Evolutionary conservation across 2,329 filamentous ascomycete genomes (phyloP).

Genomic region (Xylaria sp.): DNA sequence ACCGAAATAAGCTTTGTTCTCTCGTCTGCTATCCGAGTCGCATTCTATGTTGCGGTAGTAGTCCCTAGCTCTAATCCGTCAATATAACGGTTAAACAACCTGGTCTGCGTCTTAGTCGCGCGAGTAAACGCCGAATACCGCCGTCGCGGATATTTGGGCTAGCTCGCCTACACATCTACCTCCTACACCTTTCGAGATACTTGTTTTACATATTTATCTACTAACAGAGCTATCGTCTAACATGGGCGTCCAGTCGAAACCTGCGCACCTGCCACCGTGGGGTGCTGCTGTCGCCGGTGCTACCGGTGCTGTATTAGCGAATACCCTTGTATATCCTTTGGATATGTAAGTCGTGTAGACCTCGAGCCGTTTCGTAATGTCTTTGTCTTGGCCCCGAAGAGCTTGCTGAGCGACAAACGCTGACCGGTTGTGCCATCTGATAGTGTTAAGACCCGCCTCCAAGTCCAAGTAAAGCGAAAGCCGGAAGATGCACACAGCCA

Average conservation of each 20-base stretch:
- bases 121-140: conserved; percentile 1
- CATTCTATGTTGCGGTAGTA: conserved; percentile 25
- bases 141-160: conserved; percentile 12
- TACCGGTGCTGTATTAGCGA: conserved; percentile 90
- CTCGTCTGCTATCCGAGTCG: conserved; percentile 6
- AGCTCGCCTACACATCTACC: conserved; percentile 12
- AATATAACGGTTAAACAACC: conserved; percentile 31
- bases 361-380: conserved; percentile 25
- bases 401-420: conserved; percentile 9
- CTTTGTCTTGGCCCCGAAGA: conserved; percentile 1
- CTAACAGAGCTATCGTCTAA: conserved; percentile 7
- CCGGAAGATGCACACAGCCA: conserved; percentile 50
- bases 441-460: conserved; percentile 93
- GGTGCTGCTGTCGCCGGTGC: conserved; percentile 91
- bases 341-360: conserved; percentile 74
- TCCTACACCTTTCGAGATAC: not conserved
- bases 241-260: conserved; percentile 67
- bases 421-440: conserved; percentile 18
- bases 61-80: conserved; percentile 18
- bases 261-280: conserved; percentile 81
- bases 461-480: conserved; percentile 83
- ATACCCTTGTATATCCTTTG: conserved; percentile 92
- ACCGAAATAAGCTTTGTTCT: conserved; percentile 6
- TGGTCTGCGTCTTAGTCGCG: conserved; percentile 1
- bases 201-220: not conserved